Conservation (phyloP, 495 filamentous ascomycete genomes). For the Neurospora sp. region DNA sequence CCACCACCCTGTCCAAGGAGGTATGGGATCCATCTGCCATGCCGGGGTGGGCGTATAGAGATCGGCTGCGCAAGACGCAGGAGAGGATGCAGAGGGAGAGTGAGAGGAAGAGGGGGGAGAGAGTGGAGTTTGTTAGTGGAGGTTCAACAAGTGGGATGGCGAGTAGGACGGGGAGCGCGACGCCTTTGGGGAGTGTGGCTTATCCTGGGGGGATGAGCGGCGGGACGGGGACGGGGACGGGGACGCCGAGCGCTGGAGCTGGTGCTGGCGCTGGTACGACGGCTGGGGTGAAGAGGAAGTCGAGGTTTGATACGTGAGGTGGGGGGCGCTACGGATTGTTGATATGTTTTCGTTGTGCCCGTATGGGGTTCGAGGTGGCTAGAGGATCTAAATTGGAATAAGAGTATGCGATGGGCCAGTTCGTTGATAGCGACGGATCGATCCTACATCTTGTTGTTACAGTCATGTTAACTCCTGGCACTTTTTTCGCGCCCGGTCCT, state of each 20-base stretch:
- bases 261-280: not conserved
- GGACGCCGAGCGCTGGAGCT: not conserved
- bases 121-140: conserved; percentile 69
- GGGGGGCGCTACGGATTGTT: not conserved
- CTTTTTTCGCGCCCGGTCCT: not conserved
- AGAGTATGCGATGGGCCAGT: not conserved
- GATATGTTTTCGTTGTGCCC: not conserved
- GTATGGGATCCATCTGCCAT: conserved; percentile 59
- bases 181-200: conserved; percentile 21
- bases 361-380: not conserved
- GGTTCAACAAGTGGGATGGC: conserved; percentile 11
- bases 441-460: not conserved
- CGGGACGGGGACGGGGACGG: not conserved
- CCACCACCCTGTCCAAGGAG: conserved; percentile 55
- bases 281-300: conserved; percentile 29
- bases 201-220: conserved; percentile 25
- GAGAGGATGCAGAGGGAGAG: conserved; percentile 46
- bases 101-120: conserved; percentile 47
- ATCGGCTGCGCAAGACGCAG: conserved; percentile 57
- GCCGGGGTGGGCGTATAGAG: conserved; percentile 63
- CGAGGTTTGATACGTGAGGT: conserved; percentile 37
- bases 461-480: not conserved
- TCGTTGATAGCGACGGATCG: not conserved
- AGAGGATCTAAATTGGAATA: not conserved
- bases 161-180: conserved; percentile 16